These are phyloP conservation scores for Cicer bijugum DNA, from an alignment of 306 rosid species.

Conservation along the genomic window DNA sequence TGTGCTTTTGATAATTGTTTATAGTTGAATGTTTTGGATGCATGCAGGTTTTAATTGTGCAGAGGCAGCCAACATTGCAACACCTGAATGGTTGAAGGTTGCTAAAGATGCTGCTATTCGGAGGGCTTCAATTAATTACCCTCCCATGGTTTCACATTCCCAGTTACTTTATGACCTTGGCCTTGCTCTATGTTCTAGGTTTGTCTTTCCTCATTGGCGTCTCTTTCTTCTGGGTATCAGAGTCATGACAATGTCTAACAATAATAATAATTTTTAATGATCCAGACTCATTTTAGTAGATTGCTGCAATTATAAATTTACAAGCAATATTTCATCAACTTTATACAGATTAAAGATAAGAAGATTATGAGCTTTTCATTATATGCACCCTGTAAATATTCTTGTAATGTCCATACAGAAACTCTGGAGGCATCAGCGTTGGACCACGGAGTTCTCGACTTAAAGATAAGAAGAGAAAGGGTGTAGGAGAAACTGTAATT, in stretches of 20 bases:
- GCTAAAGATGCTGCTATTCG: conserved; percentile 98
- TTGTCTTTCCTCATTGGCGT: conserved; percentile 45
- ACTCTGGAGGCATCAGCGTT: conserved; percentile 55
- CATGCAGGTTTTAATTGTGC: conserved; percentile 89
- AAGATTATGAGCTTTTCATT: not conserved
- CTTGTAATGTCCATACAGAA: conserved; percentile 60
- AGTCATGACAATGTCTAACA: not conserved
- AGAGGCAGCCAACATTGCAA: conserved; percentile 99
- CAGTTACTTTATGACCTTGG: conserved; percentile 99
- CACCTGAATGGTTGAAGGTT: conserved; percentile 97
- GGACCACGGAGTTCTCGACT: conserved; percentile 96
- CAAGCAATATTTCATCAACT: not conserved
- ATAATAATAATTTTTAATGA: not conserved
- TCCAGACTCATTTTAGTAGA: not conserved
- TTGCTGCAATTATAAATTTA: not conserved
- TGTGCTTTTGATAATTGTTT: conserved; percentile 8
- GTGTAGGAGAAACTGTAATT: conserved; percentile 91
- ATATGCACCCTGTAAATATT: conserved; percentile 34
- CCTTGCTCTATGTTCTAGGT: conserved; percentile 88
- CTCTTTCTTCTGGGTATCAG: conserved; percentile 39
- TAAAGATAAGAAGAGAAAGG: conserved; percentile 79
- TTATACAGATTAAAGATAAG: not conserved
- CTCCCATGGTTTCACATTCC: conserved; percentile 99
- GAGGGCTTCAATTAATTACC: conserved; percentile 94
- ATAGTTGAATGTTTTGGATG: conserved; percentile 44